Conservation (phyloP, 805 yeast species). For the Yarrowia bubula region DNA sequence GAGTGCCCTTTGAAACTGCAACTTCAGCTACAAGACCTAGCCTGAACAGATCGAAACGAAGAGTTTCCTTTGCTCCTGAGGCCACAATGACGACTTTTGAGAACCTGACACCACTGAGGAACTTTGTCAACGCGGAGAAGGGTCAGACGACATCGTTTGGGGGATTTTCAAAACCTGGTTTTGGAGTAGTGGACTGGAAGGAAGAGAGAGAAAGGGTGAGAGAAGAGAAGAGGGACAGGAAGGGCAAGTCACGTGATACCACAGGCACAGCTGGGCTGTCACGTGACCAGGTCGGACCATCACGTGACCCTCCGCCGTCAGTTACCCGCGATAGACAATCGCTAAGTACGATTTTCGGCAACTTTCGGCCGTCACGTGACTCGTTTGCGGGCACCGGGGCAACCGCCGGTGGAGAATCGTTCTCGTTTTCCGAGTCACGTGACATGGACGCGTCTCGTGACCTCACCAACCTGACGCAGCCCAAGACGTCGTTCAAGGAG, state of each 20-base stretch:
- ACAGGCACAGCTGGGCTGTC: too few relatives aligned
- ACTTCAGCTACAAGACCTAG: not conserved
- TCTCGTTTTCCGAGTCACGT: slow-evolving; percentile 14
- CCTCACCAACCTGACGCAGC: not conserved
- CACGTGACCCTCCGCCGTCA: not conserved
- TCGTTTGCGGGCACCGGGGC: not conserved
- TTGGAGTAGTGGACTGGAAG: slow-evolving; percentile 7
- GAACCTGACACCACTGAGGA: slow-evolving; percentile 5
- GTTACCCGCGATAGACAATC: not conserved
- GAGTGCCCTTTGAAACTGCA: not conserved
- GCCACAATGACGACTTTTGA: slow-evolving; percentile 24
- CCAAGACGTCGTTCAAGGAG: slow-evolving; percentile 9
- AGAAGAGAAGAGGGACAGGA: not conserved
- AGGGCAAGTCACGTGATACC: not conserved
- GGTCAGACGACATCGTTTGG: not conserved
- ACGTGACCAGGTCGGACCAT: not conserved
- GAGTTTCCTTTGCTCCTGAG: slow-evolving; percentile 19
- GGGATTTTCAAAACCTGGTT: slow-evolving; percentile 1
- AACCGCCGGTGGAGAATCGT: not conserved
- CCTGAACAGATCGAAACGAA: not conserved
- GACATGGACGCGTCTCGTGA: slow-evolving; percentile 1
- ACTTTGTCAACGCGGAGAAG: not conserved
- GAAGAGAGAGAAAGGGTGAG: not conserved
- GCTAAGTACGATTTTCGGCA: slow-evolving; percentile 9
- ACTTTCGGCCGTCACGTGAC: slow-evolving; percentile 19